Base-by-base conservation (phyloP, 768 basidiomycete genomes). In the Candolleomyces eurysporus region DNA sequence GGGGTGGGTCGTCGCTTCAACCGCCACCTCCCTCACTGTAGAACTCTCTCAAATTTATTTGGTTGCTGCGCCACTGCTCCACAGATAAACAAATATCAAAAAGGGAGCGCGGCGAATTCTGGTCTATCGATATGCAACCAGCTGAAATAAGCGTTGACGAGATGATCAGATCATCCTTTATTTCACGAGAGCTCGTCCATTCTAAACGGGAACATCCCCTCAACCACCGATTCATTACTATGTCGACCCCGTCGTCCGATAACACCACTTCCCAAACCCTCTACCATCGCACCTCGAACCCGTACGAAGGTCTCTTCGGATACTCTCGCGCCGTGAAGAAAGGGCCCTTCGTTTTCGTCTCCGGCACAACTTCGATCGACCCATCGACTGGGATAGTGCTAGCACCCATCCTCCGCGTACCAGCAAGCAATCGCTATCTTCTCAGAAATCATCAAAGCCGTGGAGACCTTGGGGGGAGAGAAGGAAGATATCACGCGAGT, bases 301-400 rank as follows among this genome's bases (percentile, higher is more conserved):
- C 82, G 5, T 85, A 81, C 67, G 83, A 85, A 66, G 65, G 67
- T 14, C 65, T 74, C 59, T 84, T 82, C 61, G 83, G 83, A 0
- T 84, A 83, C 68, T 83, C 81, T 32, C 72, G 83, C 61, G 82
- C 82, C 8, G 74, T 83, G 30, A 79, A 81, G 14, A 76, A 78
- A 58, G 84, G 84, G 0, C 78, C 80, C 5, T 80, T 78, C 72
- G 78, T 84, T 66, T 80, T 80, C 67, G 78, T 84, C 36, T 83
- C 82, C 10, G 83, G 83, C 3, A 84, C 83, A 16, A 83, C 82
- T 2, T 77, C 82, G 36, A 75, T 80, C 69, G 77, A 79, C 26
- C 19, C 36, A 11, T 36, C 36, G 11, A 36, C 36, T 11, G 36
- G 36, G 21, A 13, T 30, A 16, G 55, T 54, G n/a, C 46, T 48